A percentile compares a stretch with the other conserved stretches of the same genome.
phyloP scores from a whole-genome alignment of 2,329 filamentous ascomycete genomes.

The Xylaria sp. region DNA sequence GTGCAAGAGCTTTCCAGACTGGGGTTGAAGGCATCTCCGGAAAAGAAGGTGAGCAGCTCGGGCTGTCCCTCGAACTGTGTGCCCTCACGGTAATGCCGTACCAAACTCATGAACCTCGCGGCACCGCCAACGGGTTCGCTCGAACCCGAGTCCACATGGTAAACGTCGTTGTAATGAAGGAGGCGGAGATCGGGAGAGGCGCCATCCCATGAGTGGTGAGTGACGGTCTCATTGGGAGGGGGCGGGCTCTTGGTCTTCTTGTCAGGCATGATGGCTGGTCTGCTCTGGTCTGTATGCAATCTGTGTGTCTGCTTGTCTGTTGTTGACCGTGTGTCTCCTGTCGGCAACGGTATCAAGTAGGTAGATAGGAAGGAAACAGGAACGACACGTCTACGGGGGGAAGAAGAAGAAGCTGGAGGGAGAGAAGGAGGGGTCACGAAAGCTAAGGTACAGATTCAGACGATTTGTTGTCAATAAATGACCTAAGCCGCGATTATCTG shows the following conservation, averaged over 20 bases:
- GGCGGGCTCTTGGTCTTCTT: slow-evolving; percentile 23
- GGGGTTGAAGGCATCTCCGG: slow-evolving; percentile 88
- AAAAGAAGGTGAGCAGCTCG: slow-evolving; percentile 72
- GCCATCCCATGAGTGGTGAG: slow-evolving; percentile 28
- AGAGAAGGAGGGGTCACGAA: background rate
- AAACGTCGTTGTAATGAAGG: slow-evolving; percentile 90
- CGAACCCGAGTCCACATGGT: slow-evolving; percentile 72
- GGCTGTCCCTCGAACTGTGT: slow-evolving; percentile 58
- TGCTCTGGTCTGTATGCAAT: background rate
- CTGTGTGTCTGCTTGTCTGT: background rate
- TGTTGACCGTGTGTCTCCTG: too few relatives aligned
- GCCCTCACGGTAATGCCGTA: slow-evolving; percentile 66
- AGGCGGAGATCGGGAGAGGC: slow-evolving; percentile 66
- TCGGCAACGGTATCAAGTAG: background rate
- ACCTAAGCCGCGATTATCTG: too few relatives aligned
- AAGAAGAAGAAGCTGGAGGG: background rate
- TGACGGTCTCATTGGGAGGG: slow-evolving; percentile 31
- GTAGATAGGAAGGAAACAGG: background rate
- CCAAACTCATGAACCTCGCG: slow-evolving; percentile 71
- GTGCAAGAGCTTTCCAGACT: slow-evolving; percentile 84
- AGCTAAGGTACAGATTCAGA: background rate
- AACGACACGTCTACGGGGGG: background rate
- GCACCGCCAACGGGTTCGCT: slow-evolving; percentile 79
- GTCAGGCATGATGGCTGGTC: slow-evolving; percentile 23
- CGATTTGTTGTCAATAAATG: background rate